Evolutionary conservation across 2,329 filamentous ascomycete species (phyloP), one percentile per base, ranked within the genome.

Genomic region (Aschersonia sp.): DNA sequence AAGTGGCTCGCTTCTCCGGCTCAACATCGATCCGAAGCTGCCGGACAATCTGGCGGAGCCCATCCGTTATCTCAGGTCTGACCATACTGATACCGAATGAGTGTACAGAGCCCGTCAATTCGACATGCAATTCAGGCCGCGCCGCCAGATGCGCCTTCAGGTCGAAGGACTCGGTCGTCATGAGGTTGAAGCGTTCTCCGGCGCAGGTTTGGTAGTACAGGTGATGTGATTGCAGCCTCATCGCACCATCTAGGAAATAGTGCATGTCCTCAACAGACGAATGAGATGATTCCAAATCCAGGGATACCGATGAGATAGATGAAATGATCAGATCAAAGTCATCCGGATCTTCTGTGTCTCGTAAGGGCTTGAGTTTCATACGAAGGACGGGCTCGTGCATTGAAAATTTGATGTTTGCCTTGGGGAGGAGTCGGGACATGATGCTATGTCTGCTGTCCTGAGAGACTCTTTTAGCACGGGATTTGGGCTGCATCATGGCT

Each of bases 311-410:
- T 0, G 94, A 97, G 9, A 95, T 87, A 2, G 88, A 92, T 1
- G 87, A 95, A 44, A 98, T 95, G 43, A 98, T 84, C 32, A 98
- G 74, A 59, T 98, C 92, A 55, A 92, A 97, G 54, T 97, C 89
- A 51, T 88, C 86, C 0, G 79, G 73, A 30, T 81, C 76, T 41
- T 73, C 68, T 2, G 68, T 69, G 47, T 74, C 73, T 51, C 83
- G 77, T 52, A 92, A 78, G 0, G 90, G 82, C 5, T 89, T 89
- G 5, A 98, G 70, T 6, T 89, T 81, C 53, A 98, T 89, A 55
- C 94, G 81, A 52, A 97, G 63, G 12, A 98, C 94, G 1, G 92
- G 92, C 61, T 98, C 92, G 58, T 98, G 92, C 66, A 98, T 84
- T 0, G 92, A 95, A 41, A 97, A 81, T 59, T 97, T 98, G 63